These are phyloP conservation scores for Luffa aegyptiaca DNA, from an alignment of 306 rosid genomes.

Conservation along the genomic window DNA sequence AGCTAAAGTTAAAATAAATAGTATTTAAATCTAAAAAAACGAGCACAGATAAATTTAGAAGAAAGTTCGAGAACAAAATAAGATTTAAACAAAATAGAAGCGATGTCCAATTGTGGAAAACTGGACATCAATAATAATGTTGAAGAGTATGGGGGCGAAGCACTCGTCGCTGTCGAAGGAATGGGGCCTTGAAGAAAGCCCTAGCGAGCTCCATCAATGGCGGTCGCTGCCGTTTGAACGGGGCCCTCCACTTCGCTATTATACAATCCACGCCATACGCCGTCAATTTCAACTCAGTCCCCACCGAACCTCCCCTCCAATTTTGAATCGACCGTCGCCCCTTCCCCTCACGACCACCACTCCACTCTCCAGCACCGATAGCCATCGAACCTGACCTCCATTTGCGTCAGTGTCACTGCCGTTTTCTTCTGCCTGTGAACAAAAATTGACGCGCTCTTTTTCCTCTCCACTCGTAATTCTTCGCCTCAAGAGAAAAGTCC, in stretches of 20 bases:
- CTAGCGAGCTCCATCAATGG: slow-evolving; percentile 5
- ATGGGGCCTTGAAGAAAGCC: background rate
- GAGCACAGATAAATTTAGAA: no score
- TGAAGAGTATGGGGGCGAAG: background rate
- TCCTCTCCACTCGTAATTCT: background rate
- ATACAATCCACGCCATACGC: background rate
- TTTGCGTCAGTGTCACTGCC: background rate
- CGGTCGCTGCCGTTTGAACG: background rate
- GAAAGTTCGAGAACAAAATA: no score
- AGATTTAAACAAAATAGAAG: background rate
- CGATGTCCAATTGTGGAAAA: background rate
- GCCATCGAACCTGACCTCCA: background rate
- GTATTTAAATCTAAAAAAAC: no score
- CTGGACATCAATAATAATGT: background rate
- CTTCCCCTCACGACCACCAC: background rate
- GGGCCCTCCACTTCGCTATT: background rate
- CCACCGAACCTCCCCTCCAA: background rate
- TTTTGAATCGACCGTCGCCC: background rate
- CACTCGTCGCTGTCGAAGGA: background rate
- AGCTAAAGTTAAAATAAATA: no score
- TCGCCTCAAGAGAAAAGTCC: background rate
- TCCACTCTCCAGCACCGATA: background rate
- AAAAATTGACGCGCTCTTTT: background rate
- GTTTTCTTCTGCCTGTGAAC: background rate
- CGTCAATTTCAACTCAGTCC: background rate